Percentiles rank a stretch among this genome's conserved stretches.
Conservation (phyloP, 331 rosid species). For the Quercus phellos region DNA sequence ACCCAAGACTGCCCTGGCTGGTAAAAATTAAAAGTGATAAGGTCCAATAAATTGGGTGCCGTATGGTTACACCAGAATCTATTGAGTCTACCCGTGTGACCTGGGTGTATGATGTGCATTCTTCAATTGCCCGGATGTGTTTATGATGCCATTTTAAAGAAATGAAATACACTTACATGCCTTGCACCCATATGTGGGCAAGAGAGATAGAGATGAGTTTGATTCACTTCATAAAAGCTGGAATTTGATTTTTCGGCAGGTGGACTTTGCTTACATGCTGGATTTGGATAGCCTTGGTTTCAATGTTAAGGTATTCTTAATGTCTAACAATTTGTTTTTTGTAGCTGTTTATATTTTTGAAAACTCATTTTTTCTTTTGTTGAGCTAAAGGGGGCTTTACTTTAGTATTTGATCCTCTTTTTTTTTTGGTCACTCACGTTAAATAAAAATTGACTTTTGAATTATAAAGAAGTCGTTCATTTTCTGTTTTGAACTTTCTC, state of each 20-base stretch:
- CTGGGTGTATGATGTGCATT: background rate
- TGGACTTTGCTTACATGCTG: constrained; percentile 77
- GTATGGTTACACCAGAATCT: background rate
- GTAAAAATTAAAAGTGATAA: background rate
- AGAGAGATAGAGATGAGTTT: background rate
- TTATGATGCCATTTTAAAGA: background rate
- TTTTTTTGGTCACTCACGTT: background rate
- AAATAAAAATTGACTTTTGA: background rate
- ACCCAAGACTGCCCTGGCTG: background rate
- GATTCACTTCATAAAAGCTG: constrained; percentile 17
- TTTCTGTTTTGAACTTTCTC: background rate
- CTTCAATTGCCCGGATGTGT: constrained; percentile 2
- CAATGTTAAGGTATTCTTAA: constrained; percentile 64
- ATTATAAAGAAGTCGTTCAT: no score
- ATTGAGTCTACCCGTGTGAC: constrained; percentile 1
- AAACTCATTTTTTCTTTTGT: background rate
- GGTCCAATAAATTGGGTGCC: constrained; percentile 4
- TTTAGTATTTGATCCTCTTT: background rate
- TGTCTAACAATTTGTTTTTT: background rate
- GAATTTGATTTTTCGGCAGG: constrained; percentile 48
- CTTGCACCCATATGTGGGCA: background rate
- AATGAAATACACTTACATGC: background rate
- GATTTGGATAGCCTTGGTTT: constrained; percentile 95
- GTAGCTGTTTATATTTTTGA: background rate
- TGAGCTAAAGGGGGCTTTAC: background rate